phyloP scores from a whole-genome alignment of 495 filamentous ascomycete genomes.

The Aspergillus conjunctus region DNA sequence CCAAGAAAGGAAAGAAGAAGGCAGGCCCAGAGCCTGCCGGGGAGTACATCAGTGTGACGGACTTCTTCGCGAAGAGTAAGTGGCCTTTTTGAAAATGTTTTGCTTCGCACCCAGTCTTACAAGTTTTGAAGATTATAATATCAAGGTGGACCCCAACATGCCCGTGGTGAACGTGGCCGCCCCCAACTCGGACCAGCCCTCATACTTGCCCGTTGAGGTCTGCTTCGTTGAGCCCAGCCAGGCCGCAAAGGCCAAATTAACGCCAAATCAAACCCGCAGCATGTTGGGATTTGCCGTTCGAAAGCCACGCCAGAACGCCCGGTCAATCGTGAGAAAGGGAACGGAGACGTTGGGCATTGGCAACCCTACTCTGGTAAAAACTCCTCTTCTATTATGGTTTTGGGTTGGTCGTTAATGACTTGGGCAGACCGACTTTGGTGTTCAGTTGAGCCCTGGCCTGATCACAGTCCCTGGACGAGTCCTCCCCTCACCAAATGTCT shows the following conservation, averaged over 20 bases:
- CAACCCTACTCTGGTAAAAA: slow-evolving; percentile 20
- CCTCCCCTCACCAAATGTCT: slow-evolving; percentile 55
- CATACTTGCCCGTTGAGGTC: slow-evolving; percentile 68
- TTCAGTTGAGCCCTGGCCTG: slow-evolving; percentile 55
- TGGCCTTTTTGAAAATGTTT: not conserved
- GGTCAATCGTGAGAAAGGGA: slow-evolving; percentile 62
- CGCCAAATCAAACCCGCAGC: slow-evolving; percentile 53
- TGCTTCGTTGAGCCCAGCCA: slow-evolving; percentile 69
- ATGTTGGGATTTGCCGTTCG: slow-evolving; percentile 76
- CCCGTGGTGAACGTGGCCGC: slow-evolving; percentile 77
- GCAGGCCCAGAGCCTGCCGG: slow-evolving; percentile 38
- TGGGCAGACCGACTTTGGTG: slow-evolving; percentile 54
- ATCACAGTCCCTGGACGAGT: slow-evolving; percentile 68
- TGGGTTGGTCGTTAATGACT: slow-evolving; percentile 33
- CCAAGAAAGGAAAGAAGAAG: slow-evolving; percentile 38
- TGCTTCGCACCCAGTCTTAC: not conserved
- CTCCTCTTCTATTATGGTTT: not conserved
- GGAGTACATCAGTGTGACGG: slow-evolving; percentile 50
- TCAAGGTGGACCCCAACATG: slow-evolving; percentile 38
- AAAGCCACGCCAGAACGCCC: slow-evolving; percentile 63
- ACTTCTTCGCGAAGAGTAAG: slow-evolving; percentile 55
- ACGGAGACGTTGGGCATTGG: slow-evolving; percentile 49
- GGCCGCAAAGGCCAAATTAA: slow-evolving; percentile 53
- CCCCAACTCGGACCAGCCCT: slow-evolving; percentile 50
- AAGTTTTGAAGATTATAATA: slow-evolving; percentile 43